A percentile compares a stretch with the other conserved stretches of the same genome.
These are phyloP conservation scores for Thielaviopsis ethacetica DNA, from an alignment of 2,329 filamentous ascomycete genomes.

Conservation along the genomic window DNA sequence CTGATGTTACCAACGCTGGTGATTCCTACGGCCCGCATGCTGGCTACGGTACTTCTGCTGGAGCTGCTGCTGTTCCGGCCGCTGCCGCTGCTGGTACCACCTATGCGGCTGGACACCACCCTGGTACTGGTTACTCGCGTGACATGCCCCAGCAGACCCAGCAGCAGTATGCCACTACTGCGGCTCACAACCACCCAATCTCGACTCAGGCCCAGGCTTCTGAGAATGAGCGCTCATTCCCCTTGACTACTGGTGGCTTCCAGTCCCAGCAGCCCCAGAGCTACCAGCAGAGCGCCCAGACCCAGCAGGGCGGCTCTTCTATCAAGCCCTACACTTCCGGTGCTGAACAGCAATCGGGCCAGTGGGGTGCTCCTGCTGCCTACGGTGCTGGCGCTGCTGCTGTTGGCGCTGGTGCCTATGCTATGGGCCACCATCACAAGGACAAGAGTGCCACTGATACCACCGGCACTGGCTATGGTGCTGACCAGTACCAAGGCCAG, in stretches of 20 bases:
- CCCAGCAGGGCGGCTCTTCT: neutral
- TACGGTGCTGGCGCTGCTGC: neutral
- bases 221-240: neutral
- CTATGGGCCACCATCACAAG: neutral
- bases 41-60: neutral
- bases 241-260: neutral
- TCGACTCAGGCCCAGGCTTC: neutral
- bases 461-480: neutral
- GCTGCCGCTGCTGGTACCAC: neutral
- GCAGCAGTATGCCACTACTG: neutral
- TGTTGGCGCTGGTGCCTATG: conserved; percentile 3
- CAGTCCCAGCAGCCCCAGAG: neutral
- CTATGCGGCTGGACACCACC: neutral
- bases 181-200: neutral
- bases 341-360: neutral
- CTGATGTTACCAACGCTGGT: neutral
- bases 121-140: neutral
- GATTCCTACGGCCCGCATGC: neutral
- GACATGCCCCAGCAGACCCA: neutral
- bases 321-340: neutral
- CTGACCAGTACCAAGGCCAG: conserved; percentile 1
- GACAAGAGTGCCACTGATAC: neutral
- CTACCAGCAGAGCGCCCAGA: neutral
- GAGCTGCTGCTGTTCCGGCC: neutral
- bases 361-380: neutral